Evolutionary conservation across 1,139 yeast species (phyloP), one percentile per base, ranked within the genome.

Genomic region (Dujonia santamariae): DNA sequence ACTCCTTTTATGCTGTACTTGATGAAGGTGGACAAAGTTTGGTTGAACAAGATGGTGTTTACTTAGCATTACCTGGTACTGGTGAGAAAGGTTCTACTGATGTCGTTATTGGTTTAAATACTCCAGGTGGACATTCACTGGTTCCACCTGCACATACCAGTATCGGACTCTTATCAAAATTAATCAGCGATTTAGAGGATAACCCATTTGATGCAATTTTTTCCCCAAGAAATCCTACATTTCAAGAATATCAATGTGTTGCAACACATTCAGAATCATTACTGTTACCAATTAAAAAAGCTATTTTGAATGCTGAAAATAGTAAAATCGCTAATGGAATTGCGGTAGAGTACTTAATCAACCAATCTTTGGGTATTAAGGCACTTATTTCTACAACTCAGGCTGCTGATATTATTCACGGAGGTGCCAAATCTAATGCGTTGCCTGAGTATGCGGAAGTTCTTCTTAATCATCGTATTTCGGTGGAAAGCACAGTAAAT

Each of bases 31-130:
- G 64, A 24, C 44, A 47, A 11, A 55, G 65, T 2, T 43, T 53
- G 26, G 43, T 58, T 3, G 66, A 59, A 9, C 48, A 61, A 13
- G 62, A 63, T 34, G 75, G 72, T 7, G 50, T 61, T 31, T 60
- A 59, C 48, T 57, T 76, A 42, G 83, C 83, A 3, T 48, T 73
- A 26, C 80, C 85, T 1, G 67, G 67, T 6, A 63, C 71, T 3
- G 66, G 67, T 6, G 75, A 68, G 43, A 68, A 68, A 47, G 75
- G 75, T 0, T 51, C 54, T 30, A 36, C 62, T 15, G 60, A 67
- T 40, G 43, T 63, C 1, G 41, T 46, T 16, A 50, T 68, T 19
- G 60, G 54, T 4, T 46, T 68, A 29, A 54, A 48, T 30, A 61
- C 70, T n/a, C 63, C 64, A 7, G 75, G 75, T 14, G 75, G 75